These are phyloP conservation scores for Rosa hybrid DNA, from an alignment of 331 rosid species.

Conservation along the genomic window DNA sequence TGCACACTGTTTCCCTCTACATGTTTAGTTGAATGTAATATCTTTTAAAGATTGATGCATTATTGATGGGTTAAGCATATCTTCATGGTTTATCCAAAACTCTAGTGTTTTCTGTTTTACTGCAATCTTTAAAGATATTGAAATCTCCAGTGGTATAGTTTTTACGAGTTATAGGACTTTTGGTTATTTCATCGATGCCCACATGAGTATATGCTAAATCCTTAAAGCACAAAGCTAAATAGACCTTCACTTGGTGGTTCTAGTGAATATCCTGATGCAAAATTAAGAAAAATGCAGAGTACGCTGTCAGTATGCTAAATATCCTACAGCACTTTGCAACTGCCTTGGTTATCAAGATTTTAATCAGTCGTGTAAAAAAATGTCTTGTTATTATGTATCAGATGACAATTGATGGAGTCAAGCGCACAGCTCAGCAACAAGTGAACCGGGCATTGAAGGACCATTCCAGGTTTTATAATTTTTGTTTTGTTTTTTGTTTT, in stretches of 20 bases:
- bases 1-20: not conserved
- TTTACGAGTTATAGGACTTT: not conserved
- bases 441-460: constrained; percentile 91
- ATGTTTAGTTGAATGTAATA: not conserved
- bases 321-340: not conserved
- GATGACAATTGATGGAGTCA: constrained; percentile 89
- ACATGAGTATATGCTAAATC: not conserved
- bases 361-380: not conserved
- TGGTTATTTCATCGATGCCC: not conserved
- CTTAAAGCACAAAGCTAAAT: not conserved
- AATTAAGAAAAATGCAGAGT: not conserved
- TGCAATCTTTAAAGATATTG: not conserved
- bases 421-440: constrained; percentile 96
- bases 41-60: not conserved
- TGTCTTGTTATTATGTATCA: constrained; percentile 37
- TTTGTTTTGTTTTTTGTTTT: not conserved
- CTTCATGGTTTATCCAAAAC: not conserved
- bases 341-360: constrained; percentile 7
- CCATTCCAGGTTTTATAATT: constrained; percentile 58
- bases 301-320: not conserved
- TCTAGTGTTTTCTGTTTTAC: not conserved
- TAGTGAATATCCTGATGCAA: not conserved
- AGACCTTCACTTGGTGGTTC: not conserved
- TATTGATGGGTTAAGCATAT: not conserved
- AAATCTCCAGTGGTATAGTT: not conserved